Evolutionary conservation across 202 grass and related monocot genomes (phyloP), one percentile per base, ranked within the genome.

Genomic region (Panicum virgatum): DNA sequence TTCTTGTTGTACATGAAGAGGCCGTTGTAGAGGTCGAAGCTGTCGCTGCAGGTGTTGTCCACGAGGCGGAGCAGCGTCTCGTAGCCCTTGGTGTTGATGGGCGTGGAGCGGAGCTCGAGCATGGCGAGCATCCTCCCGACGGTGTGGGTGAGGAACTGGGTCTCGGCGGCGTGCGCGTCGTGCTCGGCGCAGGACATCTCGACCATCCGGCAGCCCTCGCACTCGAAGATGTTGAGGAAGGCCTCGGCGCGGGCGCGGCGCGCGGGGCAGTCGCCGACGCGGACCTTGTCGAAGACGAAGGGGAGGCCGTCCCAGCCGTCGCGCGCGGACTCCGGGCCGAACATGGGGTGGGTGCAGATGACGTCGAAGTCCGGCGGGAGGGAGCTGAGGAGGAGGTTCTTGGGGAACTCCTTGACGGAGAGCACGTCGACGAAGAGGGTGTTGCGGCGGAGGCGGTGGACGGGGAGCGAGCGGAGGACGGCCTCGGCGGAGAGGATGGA

Each of bases 1-100:
- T 94, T 94, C 78, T 92, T 94, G 76, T 97, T 97, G 77, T 97
- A 97, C 94, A 97, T 97, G 84, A 97, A 97, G 73, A 97, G 90
- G 11, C 94, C 94, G 54, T 97, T 91, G 79, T 94, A 97, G 60
- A 97, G 94, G 47, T 94, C 92, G 80, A 97, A 97, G 85, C 94
- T 97, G 84, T 97, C 94, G 63, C 90, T 92, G 58, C 92, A 97
- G 43, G 94, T 97, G 82, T 97, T 97, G 45, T 97, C 94, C 0
- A 94, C 92, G 1, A 97, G 81, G 1, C 93, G 63, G 48, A 97
- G 92, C 83, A 97, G 86, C 73, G 92, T 94, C 77, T 94, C 94
- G 86, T 92, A 94, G 0, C 90, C 94, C 81, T 89, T 92, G 26
- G 87, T 94, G 80, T 92, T 79, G 90, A 92, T 94, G 38, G 85